These are phyloP conservation scores for Zymoseptoria tritici DNA, from an alignment of 2,329 filamentous ascomycete genomes.

Conservation along the genomic window DNA sequence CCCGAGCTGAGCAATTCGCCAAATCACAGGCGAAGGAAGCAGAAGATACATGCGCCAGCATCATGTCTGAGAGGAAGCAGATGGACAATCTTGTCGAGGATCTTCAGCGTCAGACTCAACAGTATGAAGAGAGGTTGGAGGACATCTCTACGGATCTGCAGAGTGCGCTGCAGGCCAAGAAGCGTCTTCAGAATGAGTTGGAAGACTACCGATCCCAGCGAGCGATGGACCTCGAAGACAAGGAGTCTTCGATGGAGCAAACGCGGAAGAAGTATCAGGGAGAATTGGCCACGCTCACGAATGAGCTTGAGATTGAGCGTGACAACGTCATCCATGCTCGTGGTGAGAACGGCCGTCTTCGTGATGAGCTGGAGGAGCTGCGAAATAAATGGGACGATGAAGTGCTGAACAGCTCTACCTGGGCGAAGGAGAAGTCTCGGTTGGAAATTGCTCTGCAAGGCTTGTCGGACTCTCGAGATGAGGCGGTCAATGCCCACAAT, in stretches of 20 bases:
- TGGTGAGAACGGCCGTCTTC: conserved; percentile 74
- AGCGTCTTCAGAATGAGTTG: conserved; percentile 89
- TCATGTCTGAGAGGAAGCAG: conserved; percentile 86
- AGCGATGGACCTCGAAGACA: conserved; percentile 94
- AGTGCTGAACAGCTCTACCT: conserved; percentile 92
- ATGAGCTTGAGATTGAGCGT: conserved; percentile 86
- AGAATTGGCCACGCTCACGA: conserved; percentile 80
- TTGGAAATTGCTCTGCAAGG: conserved; percentile 85
- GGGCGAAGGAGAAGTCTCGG: conserved; percentile 94
- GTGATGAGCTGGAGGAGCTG: conserved; percentile 93
- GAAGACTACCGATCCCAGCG: conserved; percentile 94
- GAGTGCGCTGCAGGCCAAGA: conserved; percentile 78
- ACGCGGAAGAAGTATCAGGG: conserved; percentile 95
- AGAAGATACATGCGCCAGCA: conserved; percentile 80
- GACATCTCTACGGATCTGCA: conserved; percentile 87
- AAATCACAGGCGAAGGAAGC: conserved; percentile 83
- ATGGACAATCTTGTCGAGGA: conserved; percentile 85
- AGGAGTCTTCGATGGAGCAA: conserved; percentile 91
- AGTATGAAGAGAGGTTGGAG: conserved; percentile 83
- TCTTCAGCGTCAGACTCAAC: conserved; percentile 79
- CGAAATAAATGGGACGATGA: conserved; percentile 97
- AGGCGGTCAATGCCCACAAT: conserved; percentile 86
- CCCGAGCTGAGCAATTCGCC: conserved; percentile 86
- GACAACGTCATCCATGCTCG: conserved; percentile 81
- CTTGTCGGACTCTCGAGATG: conserved; percentile 82